These are phyloP conservation scores for Colletotrichum sp. DNA, from an alignment of 2,329 filamentous ascomycete species.

Conservation along the genomic window DNA sequence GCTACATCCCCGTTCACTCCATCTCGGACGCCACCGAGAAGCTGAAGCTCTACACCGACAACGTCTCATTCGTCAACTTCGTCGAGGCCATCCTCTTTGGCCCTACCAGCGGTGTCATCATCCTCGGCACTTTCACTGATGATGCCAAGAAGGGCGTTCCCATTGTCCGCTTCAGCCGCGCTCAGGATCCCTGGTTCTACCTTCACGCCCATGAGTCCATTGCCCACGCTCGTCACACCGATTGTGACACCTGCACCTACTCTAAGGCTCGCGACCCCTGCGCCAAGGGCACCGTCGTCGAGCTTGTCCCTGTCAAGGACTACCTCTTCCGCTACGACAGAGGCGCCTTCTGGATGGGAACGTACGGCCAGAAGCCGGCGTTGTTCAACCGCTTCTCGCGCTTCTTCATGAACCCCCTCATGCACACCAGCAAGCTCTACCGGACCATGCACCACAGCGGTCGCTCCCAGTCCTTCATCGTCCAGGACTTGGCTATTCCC, in stretches of 20 bases:
- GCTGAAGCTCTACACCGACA: slow-evolving; percentile 31
- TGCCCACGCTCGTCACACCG: background rate
- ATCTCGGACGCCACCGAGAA: slow-evolving; percentile 47
- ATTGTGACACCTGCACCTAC: background rate
- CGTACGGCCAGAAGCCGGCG: slow-evolving; percentile 62
- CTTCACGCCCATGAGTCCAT: slow-evolving; percentile 55
- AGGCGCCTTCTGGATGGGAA: slow-evolving; percentile 69
- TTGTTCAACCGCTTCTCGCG: slow-evolving; percentile 62
- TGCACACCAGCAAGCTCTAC: slow-evolving; percentile 68
- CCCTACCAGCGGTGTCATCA: slow-evolving; percentile 44
- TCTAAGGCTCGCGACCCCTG: background rate
- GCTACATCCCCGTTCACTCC: slow-evolving; percentile 52
- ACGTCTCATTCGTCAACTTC: slow-evolving; percentile 48
- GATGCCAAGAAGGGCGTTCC: background rate
- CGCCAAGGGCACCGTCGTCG: background rate
- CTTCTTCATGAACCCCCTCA: slow-evolving; percentile 63
- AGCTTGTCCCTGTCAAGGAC: slow-evolving; percentile 38
- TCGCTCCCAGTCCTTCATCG: slow-evolving; percentile 59
- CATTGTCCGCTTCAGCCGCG: slow-evolving; percentile 49
- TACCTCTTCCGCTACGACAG: slow-evolving; percentile 69
- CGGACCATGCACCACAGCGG: slow-evolving; percentile 66
- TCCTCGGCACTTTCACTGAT: slow-evolving; percentile 53
- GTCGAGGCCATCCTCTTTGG: slow-evolving; percentile 65
- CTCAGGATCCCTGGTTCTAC: slow-evolving; percentile 69
- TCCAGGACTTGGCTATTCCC: slow-evolving; percentile 68